Evolutionary conservation across 768 basidiomycete genomes (phyloP).

Genomic region (Aureoboletus auriporus): DNA sequence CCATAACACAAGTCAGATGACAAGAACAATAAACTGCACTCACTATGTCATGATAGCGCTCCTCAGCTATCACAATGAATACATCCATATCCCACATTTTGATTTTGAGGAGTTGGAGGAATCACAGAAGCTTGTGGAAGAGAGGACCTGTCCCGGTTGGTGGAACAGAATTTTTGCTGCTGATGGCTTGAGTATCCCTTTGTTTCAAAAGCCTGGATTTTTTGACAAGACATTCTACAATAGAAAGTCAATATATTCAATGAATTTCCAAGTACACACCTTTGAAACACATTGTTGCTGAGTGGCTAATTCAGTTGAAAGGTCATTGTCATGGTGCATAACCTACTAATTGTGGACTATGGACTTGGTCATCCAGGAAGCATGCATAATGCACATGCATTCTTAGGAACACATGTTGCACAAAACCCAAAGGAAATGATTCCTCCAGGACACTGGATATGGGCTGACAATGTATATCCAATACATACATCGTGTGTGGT

Average conservation of each 20-base stretch:
- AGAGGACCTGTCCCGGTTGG: neutral
- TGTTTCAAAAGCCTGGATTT: neutral
- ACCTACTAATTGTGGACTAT: neutral
- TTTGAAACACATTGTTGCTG: no score
- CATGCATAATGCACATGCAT: neutral
- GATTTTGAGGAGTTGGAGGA: no score
- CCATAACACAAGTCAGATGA: no score
- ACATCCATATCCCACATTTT: neutral
- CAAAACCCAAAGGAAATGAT: no score
- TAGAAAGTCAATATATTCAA: neutral
- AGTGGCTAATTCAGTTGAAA: no score
- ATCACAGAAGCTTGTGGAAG: no score
- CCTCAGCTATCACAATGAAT: neutral
- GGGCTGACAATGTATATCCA: neutral
- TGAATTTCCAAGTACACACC: neutral
- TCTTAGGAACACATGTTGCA: no score
- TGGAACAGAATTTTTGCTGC: neutral
- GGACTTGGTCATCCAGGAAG: neutral
- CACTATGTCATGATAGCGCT: slow-evolving; percentile 1
- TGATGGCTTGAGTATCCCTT: neutral
- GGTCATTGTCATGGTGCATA: neutral
- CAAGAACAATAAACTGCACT: slow-evolving; percentile 25
- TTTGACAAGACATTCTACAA: neutral
- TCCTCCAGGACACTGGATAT: no score
- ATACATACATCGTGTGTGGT: neutral